Base-by-base conservation (phyloP, 2,329 filamentous ascomycete genomes). In the Hansfordia pulvinata region DNA sequence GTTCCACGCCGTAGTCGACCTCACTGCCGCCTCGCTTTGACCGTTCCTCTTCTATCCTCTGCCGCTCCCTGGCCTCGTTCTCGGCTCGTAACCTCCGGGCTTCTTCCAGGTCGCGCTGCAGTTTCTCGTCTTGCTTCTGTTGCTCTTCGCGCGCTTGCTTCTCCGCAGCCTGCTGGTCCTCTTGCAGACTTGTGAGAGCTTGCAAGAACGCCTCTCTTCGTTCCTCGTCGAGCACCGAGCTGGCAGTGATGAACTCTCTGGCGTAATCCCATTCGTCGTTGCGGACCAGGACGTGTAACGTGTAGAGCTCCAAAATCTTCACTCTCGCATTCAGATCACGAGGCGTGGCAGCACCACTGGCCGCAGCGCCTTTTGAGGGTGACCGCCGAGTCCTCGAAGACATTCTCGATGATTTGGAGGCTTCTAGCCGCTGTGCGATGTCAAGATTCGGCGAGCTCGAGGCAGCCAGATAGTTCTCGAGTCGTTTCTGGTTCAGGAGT, bases 251-350 rank as follows among this genome's bases (percentile, higher is more conserved):
- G 50, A 96, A 96, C 40, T 93, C 82, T 32, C 74, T 71, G 4
- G 90, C 84, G 42, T 94, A 94, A 31, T 93, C 83, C 90, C 90
- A 98, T 54, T 96, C 85, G 30, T 83, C 76, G 41, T 94, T 96
- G 28, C 84, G 70, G 5, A 88, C 75, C n/a, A 98, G 70, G 6
- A 96, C 83, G 46, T 98, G 90, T 4, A 98, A 66, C 2, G 85
- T 92, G 51, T 94, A 98, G 7, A 98, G 65, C 54, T 98, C 90
- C 26, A 98, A 70, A 21, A 98, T 81, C 57, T 92, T 93, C 36
- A 94, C 76, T 23, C 85, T 70, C 4, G 83, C 76, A 39, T 81
- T 77, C 19, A 93, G 69, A 46, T 93, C 84, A 35, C 82, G 74
- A 0, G 84, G 84, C 0, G 84, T 92, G 45, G 84, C 76, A 20